phyloP scores from a whole-genome alignment of 306 rosid genomes.

The Rosa persica region DNA sequence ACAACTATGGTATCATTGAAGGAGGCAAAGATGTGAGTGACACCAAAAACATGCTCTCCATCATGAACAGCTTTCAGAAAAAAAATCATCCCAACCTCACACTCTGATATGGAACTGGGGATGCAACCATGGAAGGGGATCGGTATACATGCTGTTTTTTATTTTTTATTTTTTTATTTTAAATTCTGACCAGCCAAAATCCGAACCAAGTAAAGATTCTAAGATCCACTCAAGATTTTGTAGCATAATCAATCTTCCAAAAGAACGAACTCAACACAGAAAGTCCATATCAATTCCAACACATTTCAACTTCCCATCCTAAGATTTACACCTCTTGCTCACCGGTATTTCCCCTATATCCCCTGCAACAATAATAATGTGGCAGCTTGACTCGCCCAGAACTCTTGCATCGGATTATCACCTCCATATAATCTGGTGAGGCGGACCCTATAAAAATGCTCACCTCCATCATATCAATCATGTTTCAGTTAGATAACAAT shows the following conservation, averaged over 20 bases:
- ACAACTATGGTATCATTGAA: constrained; percentile 54
- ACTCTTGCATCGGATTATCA: constrained; percentile 28
- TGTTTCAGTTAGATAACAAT: too few species aligned
- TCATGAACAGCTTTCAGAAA: constrained; percentile 26
- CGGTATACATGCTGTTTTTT: too few species aligned
- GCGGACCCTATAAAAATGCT: background rate
- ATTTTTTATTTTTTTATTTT: background rate
- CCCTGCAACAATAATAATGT: constrained; percentile 60
- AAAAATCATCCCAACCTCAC: too few species aligned
- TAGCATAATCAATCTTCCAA: background rate
- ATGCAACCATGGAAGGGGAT: too few species aligned
- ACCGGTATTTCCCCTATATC: constrained; percentile 30
- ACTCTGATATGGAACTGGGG: too few species aligned
- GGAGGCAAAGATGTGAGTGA: constrained; percentile 52
- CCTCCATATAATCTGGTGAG: background rate
- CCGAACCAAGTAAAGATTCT: background rate
- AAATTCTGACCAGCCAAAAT: background rate
- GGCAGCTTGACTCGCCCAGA: constrained; percentile 58
- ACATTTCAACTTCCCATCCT: background rate
- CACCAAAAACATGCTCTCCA: constrained; percentile 53
- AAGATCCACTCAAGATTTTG: background rate
- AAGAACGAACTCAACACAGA: background rate
- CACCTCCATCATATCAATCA: background rate
- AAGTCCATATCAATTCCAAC: background rate
- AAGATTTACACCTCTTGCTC: constrained; percentile 24